phyloP scores from a whole-genome alignment of 1,284 basidiomycete species.

The Amylostereum areolatum region DNA sequence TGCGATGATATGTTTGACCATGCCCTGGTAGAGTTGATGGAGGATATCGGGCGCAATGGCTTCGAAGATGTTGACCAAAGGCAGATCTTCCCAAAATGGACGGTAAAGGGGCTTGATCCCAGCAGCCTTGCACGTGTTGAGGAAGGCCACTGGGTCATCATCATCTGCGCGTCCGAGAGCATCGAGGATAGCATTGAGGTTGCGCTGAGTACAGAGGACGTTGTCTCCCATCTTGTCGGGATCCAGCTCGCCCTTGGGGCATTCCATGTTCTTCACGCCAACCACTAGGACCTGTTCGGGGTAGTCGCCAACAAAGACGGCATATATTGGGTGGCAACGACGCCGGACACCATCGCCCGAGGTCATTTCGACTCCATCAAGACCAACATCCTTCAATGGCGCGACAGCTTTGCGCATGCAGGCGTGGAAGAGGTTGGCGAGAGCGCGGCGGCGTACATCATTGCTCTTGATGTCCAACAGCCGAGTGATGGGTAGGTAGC shows the following conservation, averaged over 20 bases:
- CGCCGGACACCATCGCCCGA: background rate
- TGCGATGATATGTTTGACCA: conserved; percentile 6
- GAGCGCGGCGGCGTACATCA: background rate
- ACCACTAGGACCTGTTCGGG: conserved; percentile 2
- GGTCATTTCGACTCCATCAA: background rate
- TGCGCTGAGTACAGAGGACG: background rate
- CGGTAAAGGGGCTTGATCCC: conserved; percentile 3
- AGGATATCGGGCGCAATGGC: conserved; percentile 29
- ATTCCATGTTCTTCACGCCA: background rate
- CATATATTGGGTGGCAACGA: background rate
- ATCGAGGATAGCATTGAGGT: background rate
- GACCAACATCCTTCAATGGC: background rate
- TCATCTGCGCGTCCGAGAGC: background rate
- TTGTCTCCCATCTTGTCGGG: background rate
- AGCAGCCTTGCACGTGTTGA: background rate
- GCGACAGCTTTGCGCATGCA: background rate
- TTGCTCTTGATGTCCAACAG: background rate
- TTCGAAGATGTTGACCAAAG: conserved; percentile 21
- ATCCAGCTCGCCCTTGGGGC: background rate
- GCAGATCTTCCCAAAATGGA: conserved; percentile 28
- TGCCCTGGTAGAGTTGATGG: conserved; percentile 27
- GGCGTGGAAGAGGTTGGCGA: background rate
- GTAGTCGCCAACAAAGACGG: conserved; percentile 1
- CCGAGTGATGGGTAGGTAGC: background rate
- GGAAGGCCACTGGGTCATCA: background rate